These are phyloP conservation scores for Geranium rotundifolium DNA, from an alignment of 345 rosid genomes.

Conservation along the genomic window DNA sequence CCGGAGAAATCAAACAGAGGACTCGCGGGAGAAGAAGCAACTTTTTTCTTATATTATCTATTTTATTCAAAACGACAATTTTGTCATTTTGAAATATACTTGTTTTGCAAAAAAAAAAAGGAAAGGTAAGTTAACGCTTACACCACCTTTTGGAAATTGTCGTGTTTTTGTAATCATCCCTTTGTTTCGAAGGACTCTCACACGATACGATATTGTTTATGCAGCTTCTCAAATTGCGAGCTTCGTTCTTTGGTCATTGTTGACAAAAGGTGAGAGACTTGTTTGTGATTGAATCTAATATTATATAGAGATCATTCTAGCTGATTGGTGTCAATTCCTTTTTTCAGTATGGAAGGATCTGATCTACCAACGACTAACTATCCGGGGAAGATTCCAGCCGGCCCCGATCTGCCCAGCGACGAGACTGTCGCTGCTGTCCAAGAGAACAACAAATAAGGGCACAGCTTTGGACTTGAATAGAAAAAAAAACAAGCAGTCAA, in stretches of 20 bases:
- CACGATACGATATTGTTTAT: not conserved
- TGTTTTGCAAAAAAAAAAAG: no score
- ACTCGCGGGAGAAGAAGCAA: no score
- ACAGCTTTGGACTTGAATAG: not conserved
- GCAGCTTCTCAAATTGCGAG: conserved; percentile 96
- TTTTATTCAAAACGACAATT: no score
- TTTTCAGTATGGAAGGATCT: conserved; percentile 62
- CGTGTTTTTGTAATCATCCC: no score
- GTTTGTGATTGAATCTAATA: conserved; percentile 1
- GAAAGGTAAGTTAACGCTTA: no score
- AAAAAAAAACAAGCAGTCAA: not conserved
- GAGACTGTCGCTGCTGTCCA: conserved; percentile 17
- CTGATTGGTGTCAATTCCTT: conserved; percentile 1
- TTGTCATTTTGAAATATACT: no score
- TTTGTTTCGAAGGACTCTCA: no score
- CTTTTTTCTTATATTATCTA: no score
- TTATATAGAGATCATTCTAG: not conserved
- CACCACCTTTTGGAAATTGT: no score
- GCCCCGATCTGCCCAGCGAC: conserved; percentile 44
- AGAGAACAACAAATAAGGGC: conserved; percentile 5
- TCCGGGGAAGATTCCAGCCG: conserved; percentile 74
- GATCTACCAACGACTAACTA: conserved; percentile 50
- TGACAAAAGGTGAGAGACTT: conserved; percentile 49
- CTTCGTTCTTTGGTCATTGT: conserved; percentile 86
- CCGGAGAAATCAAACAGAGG: no score